A percentile compares a stretch with the other conserved stretches of the same genome.
These are phyloP conservation scores for Helotiales sp. DNA, from an alignment of 2,329 filamentous ascomycete species.

Conservation along the genomic window DNA sequence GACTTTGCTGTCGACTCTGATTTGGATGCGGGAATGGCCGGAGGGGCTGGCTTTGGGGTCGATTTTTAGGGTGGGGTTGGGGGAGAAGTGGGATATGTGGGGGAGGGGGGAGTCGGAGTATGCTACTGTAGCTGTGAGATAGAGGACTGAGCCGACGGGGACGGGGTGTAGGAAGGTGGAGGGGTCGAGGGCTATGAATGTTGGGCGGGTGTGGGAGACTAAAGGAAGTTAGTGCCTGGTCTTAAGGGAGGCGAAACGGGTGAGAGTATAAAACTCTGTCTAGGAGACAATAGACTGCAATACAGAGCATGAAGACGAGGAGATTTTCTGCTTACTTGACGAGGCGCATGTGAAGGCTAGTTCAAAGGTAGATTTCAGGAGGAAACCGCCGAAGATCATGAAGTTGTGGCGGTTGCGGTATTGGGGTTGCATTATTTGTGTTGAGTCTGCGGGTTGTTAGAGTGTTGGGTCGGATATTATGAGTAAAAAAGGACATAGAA, in stretches of 20 bases:
- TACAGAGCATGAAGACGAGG: too few relatives aligned
- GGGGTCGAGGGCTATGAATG: conserved; percentile 68
- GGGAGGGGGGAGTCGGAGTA: conserved; percentile 62
- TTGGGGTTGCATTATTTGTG: conserved; percentile 73
- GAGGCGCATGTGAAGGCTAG: conserved; percentile 72
- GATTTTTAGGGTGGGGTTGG: conserved; percentile 7
- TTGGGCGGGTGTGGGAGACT: conserved; percentile 66
- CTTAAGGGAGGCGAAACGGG: too few relatives aligned
- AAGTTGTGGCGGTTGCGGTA: conserved; percentile 69
- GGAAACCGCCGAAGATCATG: conserved; percentile 74
- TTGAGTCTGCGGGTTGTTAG: conserved; percentile 43
- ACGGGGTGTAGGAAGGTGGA: conserved; percentile 72
- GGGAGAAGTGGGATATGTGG: conserved; percentile 56
- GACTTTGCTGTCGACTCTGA: conserved; percentile 68
- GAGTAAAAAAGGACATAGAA: not conserved
- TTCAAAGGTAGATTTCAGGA: conserved; percentile 71
- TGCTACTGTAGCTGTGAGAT: conserved; percentile 65
- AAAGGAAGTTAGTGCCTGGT: too few relatives aligned
- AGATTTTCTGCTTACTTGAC: too few relatives aligned
- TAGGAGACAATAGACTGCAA: too few relatives aligned
- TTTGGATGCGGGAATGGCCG: conserved; percentile 61
- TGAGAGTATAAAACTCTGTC: too few relatives aligned
- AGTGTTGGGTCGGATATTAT: not conserved
- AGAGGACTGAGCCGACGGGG: conserved; percentile 69
- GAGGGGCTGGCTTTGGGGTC: conserved; percentile 36